Percentiles rank a stretch among this genome's conserved stretches.
Evolutionary conservation across 2,329 filamentous ascomycete species (phyloP).

Genomic region (Xylaria sp.): DNA sequence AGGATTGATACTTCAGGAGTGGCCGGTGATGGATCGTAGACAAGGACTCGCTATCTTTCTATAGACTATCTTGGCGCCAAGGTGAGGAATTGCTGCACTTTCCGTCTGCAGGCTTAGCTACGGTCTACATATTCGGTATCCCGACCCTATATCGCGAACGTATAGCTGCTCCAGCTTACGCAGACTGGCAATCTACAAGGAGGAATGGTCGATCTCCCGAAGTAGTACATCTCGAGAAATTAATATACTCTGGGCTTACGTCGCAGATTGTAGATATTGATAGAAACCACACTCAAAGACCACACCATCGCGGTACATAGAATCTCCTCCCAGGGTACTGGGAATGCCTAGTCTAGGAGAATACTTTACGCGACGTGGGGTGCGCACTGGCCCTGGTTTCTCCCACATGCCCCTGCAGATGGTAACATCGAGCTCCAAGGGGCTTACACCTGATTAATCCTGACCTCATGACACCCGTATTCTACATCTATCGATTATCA

Average conservation of each 20-base stretch:
- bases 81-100: not conserved
- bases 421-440: conserved; percentile 17
- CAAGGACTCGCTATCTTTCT: not conserved
- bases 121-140: conserved; percentile 15
- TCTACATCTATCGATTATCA: conserved; percentile 23
- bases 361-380: conserved; percentile 21
- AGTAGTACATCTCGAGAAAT: not conserved
- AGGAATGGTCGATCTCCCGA: conserved; percentile 11
- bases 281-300: not conserved
- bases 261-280: conserved; percentile 8
- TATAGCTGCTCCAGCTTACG: conserved; percentile 19
- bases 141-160: conserved; percentile 7
- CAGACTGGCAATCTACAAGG: not conserved
- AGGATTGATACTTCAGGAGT: not conserved
- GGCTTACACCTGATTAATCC: conserved; percentile 27
- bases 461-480: conserved; percentile 30
- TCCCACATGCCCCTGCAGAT: conserved; percentile 17
- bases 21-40: conserved; percentile 10
- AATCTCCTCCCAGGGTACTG: conserved; percentile 10
- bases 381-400: conserved; percentile 8
- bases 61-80: conserved; percentile 13
- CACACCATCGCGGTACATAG: not conserved
- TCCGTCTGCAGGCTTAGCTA: conserved; percentile 21
- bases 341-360: conserved; percentile 23
- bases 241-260: not conserved